These are phyloP conservation scores for Neocucurbitaria cava DNA, from an alignment of 2,329 filamentous ascomycete species.

Conservation along the genomic window DNA sequence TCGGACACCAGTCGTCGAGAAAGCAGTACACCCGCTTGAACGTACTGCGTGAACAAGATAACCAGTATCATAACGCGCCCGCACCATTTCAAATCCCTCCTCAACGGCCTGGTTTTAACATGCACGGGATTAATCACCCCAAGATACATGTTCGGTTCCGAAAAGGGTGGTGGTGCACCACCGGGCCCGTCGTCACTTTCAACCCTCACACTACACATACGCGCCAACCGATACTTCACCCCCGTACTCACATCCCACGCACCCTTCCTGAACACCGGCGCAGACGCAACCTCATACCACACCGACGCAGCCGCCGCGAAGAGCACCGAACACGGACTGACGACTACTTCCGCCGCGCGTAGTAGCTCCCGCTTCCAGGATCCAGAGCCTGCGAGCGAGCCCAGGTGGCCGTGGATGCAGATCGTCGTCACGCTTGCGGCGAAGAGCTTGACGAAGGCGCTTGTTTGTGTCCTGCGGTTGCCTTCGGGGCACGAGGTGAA, in stretches of 20 bases:
- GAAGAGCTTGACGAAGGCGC: constrained; percentile 7
- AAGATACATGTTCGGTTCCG: background rate
- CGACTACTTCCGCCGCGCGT: background rate
- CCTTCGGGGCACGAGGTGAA: constrained; percentile 44
- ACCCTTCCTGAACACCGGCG: background rate
- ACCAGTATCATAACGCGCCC: background rate
- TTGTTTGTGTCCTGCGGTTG: constrained; percentile 2
- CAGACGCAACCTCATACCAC: background rate
- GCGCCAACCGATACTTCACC: background rate
- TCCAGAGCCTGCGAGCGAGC: constrained; percentile 3
- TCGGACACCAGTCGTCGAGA: background rate
- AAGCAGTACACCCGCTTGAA: background rate
- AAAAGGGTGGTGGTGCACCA: background rate
- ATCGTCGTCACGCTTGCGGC: constrained; percentile 6
- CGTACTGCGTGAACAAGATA: constrained; percentile 4
- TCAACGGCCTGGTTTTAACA: background rate
- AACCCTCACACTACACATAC: background rate
- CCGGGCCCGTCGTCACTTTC: background rate
- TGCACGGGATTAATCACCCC: background rate
- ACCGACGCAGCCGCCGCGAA: background rate
- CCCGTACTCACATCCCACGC: background rate
- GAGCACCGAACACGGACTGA: background rate
- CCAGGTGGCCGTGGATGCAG: constrained; percentile 3
- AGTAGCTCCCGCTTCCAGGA: constrained; percentile 2
- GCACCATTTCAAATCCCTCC: constrained; percentile 1